Percentiles rank a stretch among this genome's conserved stretches.
Evolutionary conservation across 768 basidiomycete genomes (phyloP).

Genomic region (Rhizopogon vulgaris): DNA sequence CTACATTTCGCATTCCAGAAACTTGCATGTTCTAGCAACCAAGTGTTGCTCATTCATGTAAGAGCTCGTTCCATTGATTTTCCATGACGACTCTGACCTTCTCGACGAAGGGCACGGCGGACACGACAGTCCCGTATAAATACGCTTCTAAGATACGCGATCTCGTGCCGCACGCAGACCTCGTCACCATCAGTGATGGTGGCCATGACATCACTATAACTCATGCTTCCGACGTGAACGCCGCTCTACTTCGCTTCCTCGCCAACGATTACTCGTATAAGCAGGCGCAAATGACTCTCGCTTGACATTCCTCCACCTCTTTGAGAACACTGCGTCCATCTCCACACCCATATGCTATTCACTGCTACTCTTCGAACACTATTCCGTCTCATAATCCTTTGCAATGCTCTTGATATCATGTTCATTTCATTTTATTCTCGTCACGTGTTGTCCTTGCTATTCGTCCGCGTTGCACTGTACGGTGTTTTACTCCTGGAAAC

Average conservation of each 20-base stretch:
- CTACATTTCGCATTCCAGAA: constrained; percentile 47
- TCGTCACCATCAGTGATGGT: constrained; percentile 23
- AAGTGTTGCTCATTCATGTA: constrained; percentile 63
- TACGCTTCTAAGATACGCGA: constrained; percentile 24
- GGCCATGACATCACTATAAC: constrained; percentile 28
- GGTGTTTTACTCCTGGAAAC: background rate
- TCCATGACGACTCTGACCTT: background rate
- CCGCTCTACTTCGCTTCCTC: constrained; percentile 22
- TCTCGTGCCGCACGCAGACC: constrained; percentile 22
- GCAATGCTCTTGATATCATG: background rate
- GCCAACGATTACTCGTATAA: background rate
- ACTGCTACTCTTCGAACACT: background rate
- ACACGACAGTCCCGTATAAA: constrained; percentile 27
- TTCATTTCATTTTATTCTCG: background rate
- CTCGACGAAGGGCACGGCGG: constrained; percentile 23
- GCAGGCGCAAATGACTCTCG: background rate
- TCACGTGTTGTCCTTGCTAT: background rate
- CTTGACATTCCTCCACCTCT: no score
- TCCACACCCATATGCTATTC: background rate
- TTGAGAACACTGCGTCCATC: background rate
- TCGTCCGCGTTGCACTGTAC: background rate
- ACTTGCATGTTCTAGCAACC: constrained; percentile 39
- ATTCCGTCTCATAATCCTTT: background rate
- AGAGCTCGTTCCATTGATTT: constrained; percentile 8
- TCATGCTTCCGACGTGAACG: constrained; percentile 25